Base-by-base conservation (phyloP, 2,329 filamentous ascomycete genomes). In the Diaporthe destruens region DNA sequence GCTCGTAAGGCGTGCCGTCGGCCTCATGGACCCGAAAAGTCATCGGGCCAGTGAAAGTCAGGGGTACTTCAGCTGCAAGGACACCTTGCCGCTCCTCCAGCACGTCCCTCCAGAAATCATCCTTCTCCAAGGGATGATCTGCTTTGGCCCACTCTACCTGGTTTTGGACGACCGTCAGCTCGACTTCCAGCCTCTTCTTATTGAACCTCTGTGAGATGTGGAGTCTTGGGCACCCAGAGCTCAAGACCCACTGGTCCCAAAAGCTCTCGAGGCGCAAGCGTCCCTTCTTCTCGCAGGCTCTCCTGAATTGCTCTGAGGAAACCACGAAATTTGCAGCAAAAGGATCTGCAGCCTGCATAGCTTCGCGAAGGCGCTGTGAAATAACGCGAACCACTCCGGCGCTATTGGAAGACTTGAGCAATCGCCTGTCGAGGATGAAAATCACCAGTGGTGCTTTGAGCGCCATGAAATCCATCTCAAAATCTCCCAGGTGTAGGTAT, bases 11-110 rank as follows among this genome's bases (percentile, higher is more conserved):
- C 0, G 96, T 98, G 12, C 96, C 96, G 79, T 99, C 97, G 32
- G 96, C 96, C 84, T 99, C 96, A 83, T 99, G 96, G 75, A 99
- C 98, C 42, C 96, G 89, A 75, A 99, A 96, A 0, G 96, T 99
- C 94, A 99, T 98, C 0, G 96, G 96, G 0, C 96, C 96, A 0
- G 95, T 96, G 78, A 98, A 98, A 1, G 94, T 88, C n/a, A 91
- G 89, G 75, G 94, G 93, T 20, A 94, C 84, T 69, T 90, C 88
- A 18, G 91, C 92, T 20, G 91, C 88, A 72, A 90, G 91, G 47
- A 97, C 88, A 42, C 89, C 89, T 74, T 91, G 87, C 11, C 90
- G 87, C 61, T 92, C 89, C 81, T 98, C 95, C 77, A 97, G 94
- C 71, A 96, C 90, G 76, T 96, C 93, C 69, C 94, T 89, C 83